Evolutionary conservation across 2,329 filamentous ascomycete genomes (phyloP), one percentile per base, ranked within the genome.

Genomic region (Colletotrichum filicis): DNA sequence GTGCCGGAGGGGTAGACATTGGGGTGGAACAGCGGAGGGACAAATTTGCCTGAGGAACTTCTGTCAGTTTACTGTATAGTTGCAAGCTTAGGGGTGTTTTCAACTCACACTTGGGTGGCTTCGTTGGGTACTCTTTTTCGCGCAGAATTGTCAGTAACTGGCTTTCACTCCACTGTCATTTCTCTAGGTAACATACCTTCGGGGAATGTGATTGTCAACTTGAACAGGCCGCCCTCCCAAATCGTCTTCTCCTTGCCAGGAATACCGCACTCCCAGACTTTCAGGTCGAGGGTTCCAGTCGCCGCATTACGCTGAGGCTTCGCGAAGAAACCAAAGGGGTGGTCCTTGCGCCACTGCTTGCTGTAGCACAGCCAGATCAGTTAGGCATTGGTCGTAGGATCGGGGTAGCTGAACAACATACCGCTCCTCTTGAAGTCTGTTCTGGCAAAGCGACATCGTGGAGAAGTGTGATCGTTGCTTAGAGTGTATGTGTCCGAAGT

Each of bases 1-100:
- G 97, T 99, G 77, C 97, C 97, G 0, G 96, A 98, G 0, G 97
- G 97, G 82, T 99, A 99, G 77, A 99, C 97, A 82, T 99, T 99
- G 0, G 97, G 97, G 80, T 99, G 97, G 86, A 99, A 99, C 53
- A 99, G 91, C 26, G 97, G 96, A 14, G 97, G 97, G 0, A 93
- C 91, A 80, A 99, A 99, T 89, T 98, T 98, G 92, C 95, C 95
- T 98, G 77, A 58, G 74, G 2, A 30, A 14, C 2, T 19, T 64
- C 53, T 16, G 56, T 66, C 42, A 74, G 62, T 66, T 66, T 64
- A 24, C 52, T 8, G 19, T 22, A 22, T n/a, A 61, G 24, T 65
- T 57, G 61, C 58, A 9, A 16, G 37, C 28, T 16, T 16, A 60
- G 32, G 35, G 65, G 49, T 63, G 11, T 19, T n/a, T 22, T 19